Conservation (phyloP, 2,329 filamentous ascomycete species). For the Colletotrichum sp. region DNA sequence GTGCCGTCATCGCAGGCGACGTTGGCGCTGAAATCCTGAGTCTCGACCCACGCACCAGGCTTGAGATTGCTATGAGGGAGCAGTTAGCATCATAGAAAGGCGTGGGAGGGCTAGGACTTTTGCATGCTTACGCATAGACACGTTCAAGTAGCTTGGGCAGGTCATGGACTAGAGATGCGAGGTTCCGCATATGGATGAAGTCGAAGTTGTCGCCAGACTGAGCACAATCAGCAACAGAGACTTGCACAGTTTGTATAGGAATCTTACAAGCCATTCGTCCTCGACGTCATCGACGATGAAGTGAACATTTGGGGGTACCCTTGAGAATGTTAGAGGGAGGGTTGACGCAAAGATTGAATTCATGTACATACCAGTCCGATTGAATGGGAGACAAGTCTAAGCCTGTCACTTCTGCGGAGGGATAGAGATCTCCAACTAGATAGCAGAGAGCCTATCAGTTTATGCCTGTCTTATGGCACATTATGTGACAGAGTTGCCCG, state of each 20-base stretch:
- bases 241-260: fast-evolving
- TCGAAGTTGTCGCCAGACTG: background rate
- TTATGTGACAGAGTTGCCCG: background rate
- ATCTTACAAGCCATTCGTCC: background rate
- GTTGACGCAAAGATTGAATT: background rate
- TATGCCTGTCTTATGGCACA: background rate
- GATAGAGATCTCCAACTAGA: background rate
- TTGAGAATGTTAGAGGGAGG: background rate
- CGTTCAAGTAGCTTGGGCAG: background rate
- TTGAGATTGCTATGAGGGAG: slow-evolving; percentile 26
- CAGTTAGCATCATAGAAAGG: background rate
- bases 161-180: background rate
- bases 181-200: background rate
- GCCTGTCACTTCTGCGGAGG: background rate
- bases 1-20: slow-evolving; percentile 39
- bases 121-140: background rate
- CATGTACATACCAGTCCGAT: background rate
- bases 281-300: background rate
- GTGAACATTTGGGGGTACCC: background rate
- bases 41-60: slow-evolving; percentile 50
- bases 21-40: slow-evolving; percentile 47
- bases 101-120: no score
- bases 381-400: background rate
- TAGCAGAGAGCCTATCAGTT: background rate
- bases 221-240: background rate